Conservation (phyloP, 371 early-diverging fungal genomes). For the Mucor indicus region DNA sequence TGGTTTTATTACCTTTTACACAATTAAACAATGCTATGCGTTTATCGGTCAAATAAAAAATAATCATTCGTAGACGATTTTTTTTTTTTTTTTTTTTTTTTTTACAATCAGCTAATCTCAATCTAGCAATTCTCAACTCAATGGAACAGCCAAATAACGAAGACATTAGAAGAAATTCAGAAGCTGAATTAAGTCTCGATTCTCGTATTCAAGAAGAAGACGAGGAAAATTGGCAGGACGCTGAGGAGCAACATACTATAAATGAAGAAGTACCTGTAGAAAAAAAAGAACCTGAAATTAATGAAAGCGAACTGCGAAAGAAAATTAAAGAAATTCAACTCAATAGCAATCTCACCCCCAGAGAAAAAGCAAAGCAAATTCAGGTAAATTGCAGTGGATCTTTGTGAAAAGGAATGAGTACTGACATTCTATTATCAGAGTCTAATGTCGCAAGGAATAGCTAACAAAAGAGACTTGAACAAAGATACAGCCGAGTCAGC, state of each 20-base stretch:
- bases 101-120: slow-evolving; percentile 5
- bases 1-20: no score
- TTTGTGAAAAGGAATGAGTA: background rate
- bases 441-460: slow-evolving; percentile 38
- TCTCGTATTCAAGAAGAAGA: slow-evolving; percentile 70
- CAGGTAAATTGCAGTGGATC: slow-evolving; percentile 48
- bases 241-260: slow-evolving; percentile 17
- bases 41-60: no score
- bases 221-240: slow-evolving; percentile 33
- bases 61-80: no score
- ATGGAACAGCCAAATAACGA: no score
- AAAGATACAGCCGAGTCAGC: no score
- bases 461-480: no score
- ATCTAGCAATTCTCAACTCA: no score
- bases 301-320: slow-evolving; percentile 40
- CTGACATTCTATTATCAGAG: background rate
- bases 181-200: no score
- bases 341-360: slow-evolving; percentile 43
- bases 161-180: no score
- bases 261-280: background rate
- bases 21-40: no score
- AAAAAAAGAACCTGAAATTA: slow-evolving; percentile 1
- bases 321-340: slow-evolving; percentile 66
- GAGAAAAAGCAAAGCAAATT: slow-evolving; percentile 69
- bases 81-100: background rate